A percentile compares a stretch with the other conserved stretches of the same genome.
phyloP scores from a whole-genome alignment of 2,329 filamentous ascomycete genomes.

The Canariomyces notabilis region DNA sequence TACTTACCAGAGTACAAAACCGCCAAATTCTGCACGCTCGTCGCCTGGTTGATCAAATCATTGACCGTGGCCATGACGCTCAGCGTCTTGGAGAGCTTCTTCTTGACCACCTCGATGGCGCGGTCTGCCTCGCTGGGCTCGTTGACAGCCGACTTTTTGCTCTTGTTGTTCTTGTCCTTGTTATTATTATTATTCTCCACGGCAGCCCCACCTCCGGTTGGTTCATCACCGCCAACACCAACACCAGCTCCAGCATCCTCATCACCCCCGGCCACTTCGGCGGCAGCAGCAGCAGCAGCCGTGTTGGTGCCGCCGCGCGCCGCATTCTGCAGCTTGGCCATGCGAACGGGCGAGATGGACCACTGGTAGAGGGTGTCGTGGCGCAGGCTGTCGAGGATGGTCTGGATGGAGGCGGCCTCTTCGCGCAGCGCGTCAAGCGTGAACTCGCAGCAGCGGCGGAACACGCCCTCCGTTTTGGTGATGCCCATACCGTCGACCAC shows the following conservation, averaged over 20 bases:
- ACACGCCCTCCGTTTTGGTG: conserved; percentile 91
- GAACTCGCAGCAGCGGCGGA: conserved; percentile 96
- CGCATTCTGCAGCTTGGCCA: conserved; percentile 62
- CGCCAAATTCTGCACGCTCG: conserved; percentile 86
- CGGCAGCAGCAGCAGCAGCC: conserved; percentile 39
- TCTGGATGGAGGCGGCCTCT: conserved; percentile 97
- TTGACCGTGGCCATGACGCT: conserved; percentile 95
- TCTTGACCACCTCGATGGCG: conserved; percentile 86
- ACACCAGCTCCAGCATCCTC: conserved; percentile 26
- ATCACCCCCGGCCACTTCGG: conserved; percentile 29
- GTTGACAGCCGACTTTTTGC: conserved; percentile 43
- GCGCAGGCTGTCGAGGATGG: conserved; percentile 92
- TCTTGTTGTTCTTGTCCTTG: too few species aligned
- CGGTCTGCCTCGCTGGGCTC: conserved; percentile 76
- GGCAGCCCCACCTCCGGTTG: too few species aligned
- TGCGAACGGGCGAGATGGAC: conserved; percentile 71
- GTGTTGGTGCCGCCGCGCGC: conserved; percentile 48
- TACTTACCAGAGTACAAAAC: conserved; percentile 74
- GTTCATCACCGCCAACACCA: conserved; percentile 28
- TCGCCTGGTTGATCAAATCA: conserved; percentile 92
- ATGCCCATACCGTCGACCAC: conserved; percentile 97
- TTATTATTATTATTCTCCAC: conserved; percentile 22
- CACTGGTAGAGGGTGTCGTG: conserved; percentile 97
- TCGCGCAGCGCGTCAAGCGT: conserved; percentile 91
- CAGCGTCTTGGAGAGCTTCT: conserved; percentile 90